A percentile compares a stretch with the other conserved stretches of the same genome.
These are phyloP conservation scores for Didymella keratinophila DNA, from an alignment of 2,329 filamentous ascomycete genomes.

Conservation along the genomic window DNA sequence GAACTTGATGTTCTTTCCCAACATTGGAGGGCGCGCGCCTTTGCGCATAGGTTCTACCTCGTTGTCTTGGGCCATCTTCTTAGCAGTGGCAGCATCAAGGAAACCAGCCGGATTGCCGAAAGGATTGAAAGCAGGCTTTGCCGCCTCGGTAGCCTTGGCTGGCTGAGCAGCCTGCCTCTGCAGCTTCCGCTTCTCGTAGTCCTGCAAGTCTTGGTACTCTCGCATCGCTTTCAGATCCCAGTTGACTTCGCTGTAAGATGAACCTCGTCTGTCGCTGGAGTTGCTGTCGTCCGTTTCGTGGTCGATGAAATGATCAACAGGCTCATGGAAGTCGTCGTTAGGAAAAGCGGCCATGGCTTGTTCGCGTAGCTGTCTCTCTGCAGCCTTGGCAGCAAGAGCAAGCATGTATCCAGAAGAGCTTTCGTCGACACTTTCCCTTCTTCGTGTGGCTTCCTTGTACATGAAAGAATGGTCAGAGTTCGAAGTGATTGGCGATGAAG, in stretches of 20 bases:
- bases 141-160: slow-evolving; percentile 37
- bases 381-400: slow-evolving; percentile 79
- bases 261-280: slow-evolving; percentile 59
- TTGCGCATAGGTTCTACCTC: slow-evolving; percentile 65
- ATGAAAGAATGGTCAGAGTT: slow-evolving; percentile 58
- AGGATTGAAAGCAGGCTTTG: slow-evolving; percentile 33
- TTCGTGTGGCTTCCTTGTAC: slow-evolving; percentile 63
- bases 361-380: slow-evolving; percentile 81
- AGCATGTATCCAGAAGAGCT: slow-evolving; percentile 79
- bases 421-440: slow-evolving; percentile 74
- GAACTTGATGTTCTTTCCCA: slow-evolving; percentile 81
- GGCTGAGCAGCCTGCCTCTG: slow-evolving; percentile 45
- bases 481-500: slow-evolving; percentile 57
- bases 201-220: slow-evolving; percentile 72
- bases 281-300: slow-evolving; percentile 60
- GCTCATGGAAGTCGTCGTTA: slow-evolving; percentile 72
- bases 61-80: slow-evolving; percentile 46
- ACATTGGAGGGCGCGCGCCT: slow-evolving; percentile 79
- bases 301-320: slow-evolving; percentile 74
- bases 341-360: slow-evolving; percentile 78
- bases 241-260: slow-evolving; percentile 68
- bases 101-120: slow-evolving; percentile 53
- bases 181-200: slow-evolving; percentile 41
- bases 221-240: slow-evolving; percentile 87
- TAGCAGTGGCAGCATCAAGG: slow-evolving; percentile 34